Conservation (phyloP, 768 basidiomycete genomes). For the Tricholoma sp. region DNA sequence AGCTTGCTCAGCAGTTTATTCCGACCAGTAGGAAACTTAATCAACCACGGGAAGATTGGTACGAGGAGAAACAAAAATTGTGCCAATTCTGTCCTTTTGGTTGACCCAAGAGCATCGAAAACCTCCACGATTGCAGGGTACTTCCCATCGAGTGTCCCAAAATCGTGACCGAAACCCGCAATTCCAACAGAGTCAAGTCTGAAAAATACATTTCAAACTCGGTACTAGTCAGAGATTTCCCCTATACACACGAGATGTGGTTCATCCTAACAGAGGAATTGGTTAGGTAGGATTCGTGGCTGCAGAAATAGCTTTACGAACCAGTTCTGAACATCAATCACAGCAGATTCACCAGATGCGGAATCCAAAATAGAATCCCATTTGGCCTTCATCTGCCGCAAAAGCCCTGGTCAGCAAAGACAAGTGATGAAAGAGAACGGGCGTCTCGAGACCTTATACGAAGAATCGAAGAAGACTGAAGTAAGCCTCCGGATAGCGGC, state of each 20-base stretch:
- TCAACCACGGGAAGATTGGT: slow-evolving; percentile 29
- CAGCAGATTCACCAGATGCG: slow-evolving; percentile 31
- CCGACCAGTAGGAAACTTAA: slow-evolving; percentile 30
- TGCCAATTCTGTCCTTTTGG: slow-evolving; percentile 21
- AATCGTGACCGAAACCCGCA: slow-evolving; percentile 56
- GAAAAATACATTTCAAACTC: not conserved
- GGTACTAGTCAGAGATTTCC: not conserved
- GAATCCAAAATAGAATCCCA: slow-evolving; percentile 19
- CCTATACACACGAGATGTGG: slow-evolving; percentile 34
- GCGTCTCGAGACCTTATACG: slow-evolving; percentile 27
- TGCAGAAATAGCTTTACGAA: not conserved
- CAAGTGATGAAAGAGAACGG: not conserved
- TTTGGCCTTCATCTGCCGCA: slow-evolving; percentile 21
- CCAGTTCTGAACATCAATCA: slow-evolving; percentile 46
- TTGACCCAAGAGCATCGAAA: slow-evolving; percentile 31
- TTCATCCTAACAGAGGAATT: slow-evolving; percentile 27
- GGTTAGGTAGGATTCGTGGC: not conserved
- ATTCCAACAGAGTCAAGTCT: slow-evolving; percentile 56
- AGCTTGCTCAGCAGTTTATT: slow-evolving; percentile 25
- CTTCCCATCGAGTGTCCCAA: slow-evolving; percentile 47
- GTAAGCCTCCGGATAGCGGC: slow-evolving; percentile 32
- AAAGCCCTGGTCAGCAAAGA: not conserved
- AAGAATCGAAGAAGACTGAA: slow-evolving; percentile 34
- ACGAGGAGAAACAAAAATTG: slow-evolving; percentile 29
- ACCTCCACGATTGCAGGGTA: slow-evolving; percentile 34